Percentiles rank a stretch among this genome's conserved stretches.
phyloP scores from a whole-genome alignment of 805 yeast species.

The Candida xiaguanensis region DNA sequence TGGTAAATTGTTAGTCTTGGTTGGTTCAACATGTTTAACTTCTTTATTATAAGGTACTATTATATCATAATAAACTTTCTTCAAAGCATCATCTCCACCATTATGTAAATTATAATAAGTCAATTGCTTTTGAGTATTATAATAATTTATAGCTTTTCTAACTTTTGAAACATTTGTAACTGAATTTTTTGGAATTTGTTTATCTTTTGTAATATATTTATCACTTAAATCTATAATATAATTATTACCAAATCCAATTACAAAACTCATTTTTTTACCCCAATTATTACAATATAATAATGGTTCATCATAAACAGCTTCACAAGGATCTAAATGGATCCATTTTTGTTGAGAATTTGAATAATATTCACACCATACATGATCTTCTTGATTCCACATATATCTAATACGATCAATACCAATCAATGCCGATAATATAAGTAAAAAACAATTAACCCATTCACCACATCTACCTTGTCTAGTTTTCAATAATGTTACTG shows the following conservation, averaged over 20 bases:
- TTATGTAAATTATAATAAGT: neutral
- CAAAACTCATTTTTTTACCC: constrained; percentile 93
- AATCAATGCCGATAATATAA: constrained; percentile 62
- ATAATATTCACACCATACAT: constrained; percentile 93
- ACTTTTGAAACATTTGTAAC: constrained; percentile 9
- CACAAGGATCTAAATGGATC: constrained; percentile 91
- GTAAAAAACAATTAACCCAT: constrained; percentile 83
- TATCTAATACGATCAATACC: constrained; percentile 50
- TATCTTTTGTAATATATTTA: constrained; percentile 53
- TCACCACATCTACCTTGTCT: constrained; percentile 89
- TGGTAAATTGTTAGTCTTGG: constrained; percentile 18
- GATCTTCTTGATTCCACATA: constrained; percentile 89
- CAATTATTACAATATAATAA: constrained; percentile 74
- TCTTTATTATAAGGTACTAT: constrained; percentile 34
- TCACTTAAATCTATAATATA: constrained; percentile 68
- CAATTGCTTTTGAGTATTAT: constrained; percentile 13
- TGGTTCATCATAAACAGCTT: constrained; percentile 81
- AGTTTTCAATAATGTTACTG: constrained; percentile 55
- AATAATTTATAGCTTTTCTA: constrained; percentile 11
- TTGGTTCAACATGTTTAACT: constrained; percentile 6
- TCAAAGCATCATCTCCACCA: constrained; percentile 17
- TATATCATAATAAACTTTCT: constrained; percentile 31
- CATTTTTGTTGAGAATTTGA: constrained; percentile 59
- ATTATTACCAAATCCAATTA: constrained; percentile 59
- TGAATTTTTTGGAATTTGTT: constrained; percentile 19